Percentiles rank a stretch among this genome's conserved stretches.
phyloP scores from a whole-genome alignment of 805 yeast species.

The Kodamaea neixiangensis region DNA sequence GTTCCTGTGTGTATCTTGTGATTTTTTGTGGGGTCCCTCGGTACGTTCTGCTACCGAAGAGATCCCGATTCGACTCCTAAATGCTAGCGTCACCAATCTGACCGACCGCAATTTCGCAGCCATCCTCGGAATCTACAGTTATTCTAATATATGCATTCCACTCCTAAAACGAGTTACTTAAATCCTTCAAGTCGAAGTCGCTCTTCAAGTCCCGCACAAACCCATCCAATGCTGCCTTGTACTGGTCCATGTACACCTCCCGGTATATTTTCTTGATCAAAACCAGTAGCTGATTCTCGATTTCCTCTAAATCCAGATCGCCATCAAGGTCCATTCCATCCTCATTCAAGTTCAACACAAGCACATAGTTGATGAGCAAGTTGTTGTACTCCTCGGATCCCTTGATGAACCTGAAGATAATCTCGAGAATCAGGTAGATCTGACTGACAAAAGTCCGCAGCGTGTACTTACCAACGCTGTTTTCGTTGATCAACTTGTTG shows the following conservation, averaged over 20 bases:
- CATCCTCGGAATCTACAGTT: not conserved
- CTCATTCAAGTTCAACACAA: conserved; percentile 29
- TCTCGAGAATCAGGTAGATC: conserved; percentile 34
- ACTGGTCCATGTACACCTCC: conserved; percentile 42
- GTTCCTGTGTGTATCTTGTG: conserved; percentile 1
- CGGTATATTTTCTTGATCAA: conserved; percentile 42
- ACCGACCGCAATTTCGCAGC: not conserved
- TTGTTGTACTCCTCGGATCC: conserved; percentile 37
- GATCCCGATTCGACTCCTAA: no score
- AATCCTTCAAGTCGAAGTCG: conserved; percentile 51
- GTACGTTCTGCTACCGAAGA: not conserved
- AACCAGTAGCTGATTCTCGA: conserved; percentile 32
- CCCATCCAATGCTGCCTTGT: conserved; percentile 40
- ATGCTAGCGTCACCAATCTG: no score
- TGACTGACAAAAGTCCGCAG: conserved; percentile 32
- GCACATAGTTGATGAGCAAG: conserved; percentile 29
- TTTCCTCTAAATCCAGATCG: conserved; percentile 31
- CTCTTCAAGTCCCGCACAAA: conserved; percentile 55
- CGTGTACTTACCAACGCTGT: conserved; percentile 30
- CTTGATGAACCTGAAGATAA: conserved; percentile 33
- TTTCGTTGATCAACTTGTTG: conserved; percentile 34
- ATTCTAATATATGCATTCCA: not conserved
- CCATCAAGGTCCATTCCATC: conserved; percentile 22
- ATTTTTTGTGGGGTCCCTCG: conserved; percentile 5
- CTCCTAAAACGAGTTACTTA: conserved; percentile 34